Evolutionary conservation across 306 rosid species (phyloP), one percentile per base, ranked within the genome.

Genomic region (Fagus sylvatica): DNA sequence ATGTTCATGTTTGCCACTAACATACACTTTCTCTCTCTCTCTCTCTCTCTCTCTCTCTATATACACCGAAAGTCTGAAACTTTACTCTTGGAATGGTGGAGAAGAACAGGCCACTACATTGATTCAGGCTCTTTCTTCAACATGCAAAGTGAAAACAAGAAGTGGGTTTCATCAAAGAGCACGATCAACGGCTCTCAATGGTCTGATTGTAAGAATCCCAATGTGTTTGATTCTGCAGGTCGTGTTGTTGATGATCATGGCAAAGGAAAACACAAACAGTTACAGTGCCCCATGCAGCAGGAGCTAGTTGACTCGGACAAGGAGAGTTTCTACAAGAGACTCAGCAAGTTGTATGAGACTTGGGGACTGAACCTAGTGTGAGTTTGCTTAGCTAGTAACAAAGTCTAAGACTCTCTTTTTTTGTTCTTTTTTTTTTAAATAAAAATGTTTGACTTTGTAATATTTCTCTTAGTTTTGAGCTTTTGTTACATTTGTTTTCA

Each of bases 281-380:
- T 54, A 68, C 53, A 71, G 51, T 10, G 3, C 51, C 15, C 51
- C 51, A 46, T 46, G 51, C 51, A 46, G 51, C 51, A 2, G 42
- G 6, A 4, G 51, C 51, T 0, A 15, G 4, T 46, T 46, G 51
- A 46, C 51, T 10, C 51, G 9, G 15, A 3, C 74, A 46, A 73
- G 5, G 81, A 81, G 71, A 10, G 71, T 36, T 81, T 81, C 76
- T 81, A 76, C 42, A 39, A 76, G 39, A 81, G 55, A 57, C 85
- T 81, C 6, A 19, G 7, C 4, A 71, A 77, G 77, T n/a, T 81
- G 74, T 72, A 76, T 19, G 73, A 46, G 48, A 53, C 85, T 32
- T 46, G 68, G 34, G 85, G 85, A 19, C 73, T 76, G 43, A 81
- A 81, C 69, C 85, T 81, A 71, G 62, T 76, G 85, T 81, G 40